These are phyloP conservation scores for Ogataea saltuana DNA, from an alignment of 805 yeast genomes.

Conservation along the genomic window DNA sequence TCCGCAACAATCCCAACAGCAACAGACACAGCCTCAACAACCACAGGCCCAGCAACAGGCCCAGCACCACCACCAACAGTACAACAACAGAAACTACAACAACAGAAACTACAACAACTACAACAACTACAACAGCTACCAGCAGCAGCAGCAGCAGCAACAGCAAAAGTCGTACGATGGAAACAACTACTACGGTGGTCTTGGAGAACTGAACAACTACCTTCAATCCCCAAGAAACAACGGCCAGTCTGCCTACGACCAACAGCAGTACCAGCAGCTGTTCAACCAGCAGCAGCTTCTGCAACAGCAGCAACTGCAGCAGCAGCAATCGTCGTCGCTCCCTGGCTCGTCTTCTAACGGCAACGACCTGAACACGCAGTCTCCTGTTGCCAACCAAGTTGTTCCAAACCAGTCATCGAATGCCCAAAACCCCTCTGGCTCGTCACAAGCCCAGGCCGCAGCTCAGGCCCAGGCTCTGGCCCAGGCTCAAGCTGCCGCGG, in stretches of 20 bases:
- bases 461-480: constrained; percentile 22
- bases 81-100: constrained; percentile 23
- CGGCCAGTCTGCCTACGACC: constrained; percentile 29
- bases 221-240: constrained; percentile 27
- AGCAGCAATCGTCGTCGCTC: constrained; percentile 20
- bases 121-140: constrained; percentile 18
- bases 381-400: constrained; percentile 23
- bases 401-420: constrained; percentile 18
- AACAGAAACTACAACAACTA: constrained; percentile 21
- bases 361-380: constrained; percentile 19
- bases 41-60: constrained; percentile 18
- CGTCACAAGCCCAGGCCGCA: constrained; percentile 14
- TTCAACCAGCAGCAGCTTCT: constrained; percentile 25
- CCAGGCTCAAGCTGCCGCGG: constrained; percentile 20
- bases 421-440: constrained; percentile 15
- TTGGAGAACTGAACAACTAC: constrained; percentile 31
- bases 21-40: constrained; percentile 23
- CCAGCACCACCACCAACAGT: constrained; percentile 24
- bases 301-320: constrained; percentile 22
- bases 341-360: constrained; percentile 19
- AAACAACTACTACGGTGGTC: constrained; percentile 26
- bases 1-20: constrained; percentile 24
- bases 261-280: constrained; percentile 28
- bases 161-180: constrained; percentile 22
- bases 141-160: constrained; percentile 23